Evolutionary conservation across 805 yeast species (phyloP).

Genomic region (Spathaspora gorwiae): DNA sequence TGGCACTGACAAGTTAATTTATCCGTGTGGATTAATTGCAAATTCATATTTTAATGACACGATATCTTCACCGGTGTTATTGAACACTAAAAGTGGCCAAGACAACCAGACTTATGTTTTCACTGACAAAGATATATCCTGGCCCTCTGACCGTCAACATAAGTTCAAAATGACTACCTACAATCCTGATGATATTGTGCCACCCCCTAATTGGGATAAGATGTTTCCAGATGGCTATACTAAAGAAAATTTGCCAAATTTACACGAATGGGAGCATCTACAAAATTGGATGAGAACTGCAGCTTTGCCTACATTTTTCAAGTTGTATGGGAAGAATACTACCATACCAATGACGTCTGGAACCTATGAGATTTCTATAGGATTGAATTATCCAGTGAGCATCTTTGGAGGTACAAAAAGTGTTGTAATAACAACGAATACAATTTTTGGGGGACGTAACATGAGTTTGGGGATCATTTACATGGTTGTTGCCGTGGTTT

Average conservation of each 20-base stretch:
- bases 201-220: slow-evolving; percentile 90
- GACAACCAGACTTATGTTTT: slow-evolving; percentile 42
- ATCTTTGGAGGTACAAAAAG: slow-evolving; percentile 88
- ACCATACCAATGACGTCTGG: slow-evolving; percentile 56
- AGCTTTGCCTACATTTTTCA: slow-evolving; percentile 84
- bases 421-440: slow-evolving; percentile 72
- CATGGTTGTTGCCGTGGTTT: slow-evolving; percentile 74
- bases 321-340: slow-evolving; percentile 73
- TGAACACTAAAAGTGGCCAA: slow-evolving; percentile 41
- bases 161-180: slow-evolving; percentile 73
- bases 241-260: slow-evolving; percentile 71
- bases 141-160: slow-evolving; percentile 68
- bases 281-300: slow-evolving; percentile 99
- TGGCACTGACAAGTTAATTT: slow-evolving; percentile 42
- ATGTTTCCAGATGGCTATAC: slow-evolving; percentile 85
- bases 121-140: slow-evolving; percentile 64
- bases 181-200: slow-evolving; percentile 65
- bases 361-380: slow-evolving; percentile 63
- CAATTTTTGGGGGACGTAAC: slow-evolving; percentile 85
- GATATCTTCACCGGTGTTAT: slow-evolving; percentile 48
- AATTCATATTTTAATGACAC: slow-evolving; percentile 91
- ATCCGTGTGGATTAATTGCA: slow-evolving; percentile 95
- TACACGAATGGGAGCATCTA: slow-evolving; percentile 73
- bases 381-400: slow-evolving; percentile 74
- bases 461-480: slow-evolving; percentile 80